These are phyloP conservation scores for Picea glauca DNA, from an alignment of 75 land plant species.

Conservation along the genomic window DNA sequence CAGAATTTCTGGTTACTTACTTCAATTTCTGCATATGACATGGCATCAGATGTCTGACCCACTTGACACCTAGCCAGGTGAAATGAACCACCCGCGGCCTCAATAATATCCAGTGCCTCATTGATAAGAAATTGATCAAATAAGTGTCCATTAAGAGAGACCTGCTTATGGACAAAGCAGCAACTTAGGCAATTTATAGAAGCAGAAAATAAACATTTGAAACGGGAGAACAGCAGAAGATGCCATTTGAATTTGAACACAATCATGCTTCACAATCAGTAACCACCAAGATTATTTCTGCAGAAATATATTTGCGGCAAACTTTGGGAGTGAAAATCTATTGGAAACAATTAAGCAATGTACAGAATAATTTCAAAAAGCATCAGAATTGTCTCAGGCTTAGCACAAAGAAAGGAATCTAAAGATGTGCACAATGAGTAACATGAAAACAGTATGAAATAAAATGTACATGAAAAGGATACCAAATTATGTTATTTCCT, in stretches of 20 bases:
- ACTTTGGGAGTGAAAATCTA: not conserved
- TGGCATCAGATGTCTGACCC: constrained; percentile 73
- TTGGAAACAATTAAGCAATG: not conserved
- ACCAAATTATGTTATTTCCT: not conserved
- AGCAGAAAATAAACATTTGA: not conserved
- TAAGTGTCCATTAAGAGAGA: constrained; percentile 93
- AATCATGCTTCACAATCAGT: too few relatives aligned
- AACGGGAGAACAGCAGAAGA: not conserved
- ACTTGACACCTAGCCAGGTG: constrained; percentile 80
- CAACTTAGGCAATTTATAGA: constrained; percentile 9
- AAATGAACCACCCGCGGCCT: constrained; percentile 90
- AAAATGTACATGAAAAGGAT: not conserved
- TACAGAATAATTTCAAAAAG: not conserved
- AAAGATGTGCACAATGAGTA: not conserved
- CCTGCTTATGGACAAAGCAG: constrained; percentile 29
- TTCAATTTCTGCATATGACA: constrained; percentile 91
- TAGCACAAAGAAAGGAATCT: not conserved
- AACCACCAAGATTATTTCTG: not conserved
- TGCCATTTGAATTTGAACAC: not conserved
- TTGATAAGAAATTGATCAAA: constrained; percentile 93
- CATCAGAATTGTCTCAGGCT: not conserved
- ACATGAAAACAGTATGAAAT: not conserved
- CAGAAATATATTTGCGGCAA: not conserved
- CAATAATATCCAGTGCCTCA: constrained; percentile 97
- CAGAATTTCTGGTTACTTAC: constrained; percentile 28